Evolutionary conservation across 1,139 yeast genomes (phyloP), one percentile per base, ranked within the genome.

Genomic region (Nakaseomyces sp.): DNA sequence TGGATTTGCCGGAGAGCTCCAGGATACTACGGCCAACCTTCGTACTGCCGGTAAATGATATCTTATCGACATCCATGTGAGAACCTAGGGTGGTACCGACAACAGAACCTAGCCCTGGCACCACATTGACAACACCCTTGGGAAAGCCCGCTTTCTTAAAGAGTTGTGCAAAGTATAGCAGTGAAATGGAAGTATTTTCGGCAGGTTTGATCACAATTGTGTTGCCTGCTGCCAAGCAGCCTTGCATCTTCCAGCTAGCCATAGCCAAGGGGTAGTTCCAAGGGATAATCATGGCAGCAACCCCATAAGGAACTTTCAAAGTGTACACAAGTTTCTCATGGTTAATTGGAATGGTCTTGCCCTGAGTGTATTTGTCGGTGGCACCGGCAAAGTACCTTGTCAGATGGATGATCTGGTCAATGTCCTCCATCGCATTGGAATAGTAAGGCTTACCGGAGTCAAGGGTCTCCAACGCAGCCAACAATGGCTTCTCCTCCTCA

Each of bases 381-480:
- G 85, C 81, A 43, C 95, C 96, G 19, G 91, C 95, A 63, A 76
- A 75, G 72, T 81, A 69, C 69, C 81, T 72, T 69, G 81, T 69
- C 61, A 81, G 69, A 57, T 76, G 67, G 61, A 81, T 58, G 63
- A 79, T 69, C 67, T 76, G 67, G 60, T 72, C 76, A 43, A 87
- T 70, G 60, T 87, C 95, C 48, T 67, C 76, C 43, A 66, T 56
- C 9, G 81, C 74, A 55, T 77, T 77, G 45, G 71, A 65, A 44
- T 66, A 64, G 49, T 67, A 58, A 37, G 85, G 81, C 61, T 81
- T 81, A 40, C 88, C 88, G 13, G 81, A 69, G 58, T 81, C 86
- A 47, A 76, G 59, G 18, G 84, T 74, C 63, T 81, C 87, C 25
- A 81, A 56, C 5, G 76, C 74, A 12, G 81, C 75, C 33, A 81